Base-by-base conservation (phyloP, 2,329 filamentous ascomycete genomes). In the Blastomyces silverae region DNA sequence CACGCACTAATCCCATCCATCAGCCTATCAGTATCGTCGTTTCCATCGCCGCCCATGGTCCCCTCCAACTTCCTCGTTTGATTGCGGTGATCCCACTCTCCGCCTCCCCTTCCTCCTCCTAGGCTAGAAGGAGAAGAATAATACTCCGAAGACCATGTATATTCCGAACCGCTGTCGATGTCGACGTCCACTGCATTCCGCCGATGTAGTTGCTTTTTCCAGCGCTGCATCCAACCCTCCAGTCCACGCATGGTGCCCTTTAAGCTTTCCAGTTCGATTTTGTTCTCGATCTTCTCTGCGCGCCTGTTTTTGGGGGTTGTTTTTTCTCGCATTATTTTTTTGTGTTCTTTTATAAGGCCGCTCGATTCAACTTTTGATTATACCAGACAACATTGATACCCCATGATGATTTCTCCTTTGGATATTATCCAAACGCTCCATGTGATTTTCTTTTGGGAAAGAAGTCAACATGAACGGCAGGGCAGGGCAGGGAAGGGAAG, bases 1-100 rank as follows among this genome's bases (percentile, higher is more conserved):
- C 78, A 79, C 22, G 76, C 76, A 28, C 68, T 73, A 17, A 79
- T 72, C 4, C 78, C 78, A 22, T 80, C 77, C 42, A 77, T 63
- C 25, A 76, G 69, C 20, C 69, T 67, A 60, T 75, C 73, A 22
- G 67, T 67, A 50, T 74, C 73, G 4, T 70, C 68, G 10, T 71
- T 69, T 5, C 17, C 28, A n/a, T 31, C 22, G 22, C 22, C 31
- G 31, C 11, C 28, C n/a, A 56, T 11, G 31, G 1, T 31, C 8
- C 3, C 39, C 22, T 37, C 10, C 53, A 56, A n/a, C 53, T 8
- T 56, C 28, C 53, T 44, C 42, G 17, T 15, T n/a, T 34, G 28
- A 8, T 22, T 56, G 22, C 11, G 11, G 2, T 53, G 11, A 15
- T 25, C 57, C 57, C 57, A 46, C 39, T 59, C 15, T 28, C 56